Conservation (phyloP, 768 basidiomycete species). For the Pleurotus citrinopileatus region DNA sequence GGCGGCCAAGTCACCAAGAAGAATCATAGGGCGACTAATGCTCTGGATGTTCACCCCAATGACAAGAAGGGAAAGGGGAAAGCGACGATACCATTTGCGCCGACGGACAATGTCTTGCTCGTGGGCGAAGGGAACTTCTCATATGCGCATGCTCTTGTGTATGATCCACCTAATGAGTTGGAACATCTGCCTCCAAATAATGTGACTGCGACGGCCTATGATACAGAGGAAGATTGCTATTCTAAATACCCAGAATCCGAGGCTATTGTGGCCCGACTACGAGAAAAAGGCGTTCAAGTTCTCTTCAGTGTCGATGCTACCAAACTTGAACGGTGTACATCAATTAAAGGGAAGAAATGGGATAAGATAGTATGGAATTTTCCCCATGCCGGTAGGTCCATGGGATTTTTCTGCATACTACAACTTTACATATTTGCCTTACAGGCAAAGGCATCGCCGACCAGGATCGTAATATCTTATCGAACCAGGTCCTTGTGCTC, state of each 20-base stretch:
- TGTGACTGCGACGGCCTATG: conserved; percentile 83
- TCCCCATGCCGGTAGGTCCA: conserved; percentile 81
- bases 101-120: conserved; percentile 68
- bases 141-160: conserved; percentile 73
- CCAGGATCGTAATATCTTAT: conserved; percentile 88
- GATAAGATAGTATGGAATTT: conserved; percentile 93
- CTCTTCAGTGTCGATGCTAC: conserved; percentile 87
- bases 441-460: conserved; percentile 87
- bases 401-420: not conserved
- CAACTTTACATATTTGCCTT: conserved; percentile 9
- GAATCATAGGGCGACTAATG: not conserved
- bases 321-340: conserved; percentile 54
- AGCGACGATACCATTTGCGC: conserved; percentile 58
- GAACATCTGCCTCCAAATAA: conserved; percentile 58
- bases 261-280: conserved; percentile 53
- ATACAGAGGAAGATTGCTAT: conserved; percentile 72
- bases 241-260: conserved; percentile 78
- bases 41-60: conserved; percentile 13
- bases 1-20: conserved; percentile 12
- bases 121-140: conserved; percentile 97
- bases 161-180: conserved; percentile 40
- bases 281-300: conserved; percentile 61
- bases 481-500: conserved; percentile 83
- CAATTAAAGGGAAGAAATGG: conserved; percentile 62
- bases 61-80: conserved; percentile 38